Percentiles rank a stretch among this genome's conserved stretches.
These are phyloP conservation scores for Cystofilobasidium bisporidii DNA, from an alignment of 768 basidiomycete genomes.

Conservation along the genomic window DNA sequence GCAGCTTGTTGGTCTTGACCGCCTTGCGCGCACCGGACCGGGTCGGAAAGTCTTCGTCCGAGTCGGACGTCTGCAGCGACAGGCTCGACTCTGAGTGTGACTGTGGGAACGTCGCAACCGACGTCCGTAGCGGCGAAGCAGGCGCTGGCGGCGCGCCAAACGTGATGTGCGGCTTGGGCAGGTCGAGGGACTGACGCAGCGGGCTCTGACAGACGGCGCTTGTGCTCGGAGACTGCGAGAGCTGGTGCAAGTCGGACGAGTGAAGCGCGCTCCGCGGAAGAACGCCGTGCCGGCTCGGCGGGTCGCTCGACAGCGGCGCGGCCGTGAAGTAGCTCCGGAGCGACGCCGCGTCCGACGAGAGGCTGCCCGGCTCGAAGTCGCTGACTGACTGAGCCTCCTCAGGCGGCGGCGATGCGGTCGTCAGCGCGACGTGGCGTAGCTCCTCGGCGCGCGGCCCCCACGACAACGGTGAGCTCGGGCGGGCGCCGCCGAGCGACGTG, in stretches of 20 bases:
- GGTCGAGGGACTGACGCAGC: not conserved
- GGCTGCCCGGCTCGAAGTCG: not conserved
- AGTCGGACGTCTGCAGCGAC: not conserved
- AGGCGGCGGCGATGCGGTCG: not conserved
- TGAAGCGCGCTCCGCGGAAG: not conserved
- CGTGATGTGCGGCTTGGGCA: not conserved
- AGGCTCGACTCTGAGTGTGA: not conserved
- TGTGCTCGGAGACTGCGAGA: not conserved
- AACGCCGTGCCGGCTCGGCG: not conserved
- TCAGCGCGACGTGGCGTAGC: not conserved
- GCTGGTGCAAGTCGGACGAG: not conserved
- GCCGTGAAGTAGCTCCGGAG: not conserved
- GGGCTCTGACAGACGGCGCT: not conserved
- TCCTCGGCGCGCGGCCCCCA: not conserved
- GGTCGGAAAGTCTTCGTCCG: conserved; percentile 1
- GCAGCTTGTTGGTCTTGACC: not conserved
- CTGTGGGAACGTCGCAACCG: not conserved
- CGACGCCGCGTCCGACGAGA: not conserved
- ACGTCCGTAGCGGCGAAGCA: not conserved
- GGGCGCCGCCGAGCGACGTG: not conserved
- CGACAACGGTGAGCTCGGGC: not conserved
- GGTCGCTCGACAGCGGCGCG: not conserved
- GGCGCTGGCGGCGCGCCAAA: not conserved
- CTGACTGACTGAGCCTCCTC: not conserved
- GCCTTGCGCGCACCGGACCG: conserved; percentile 5